Percentiles rank a stretch among this genome's conserved stretches.
Conservation (phyloP, 208 protist species). For the Sergeia podlipaevii region DNA sequence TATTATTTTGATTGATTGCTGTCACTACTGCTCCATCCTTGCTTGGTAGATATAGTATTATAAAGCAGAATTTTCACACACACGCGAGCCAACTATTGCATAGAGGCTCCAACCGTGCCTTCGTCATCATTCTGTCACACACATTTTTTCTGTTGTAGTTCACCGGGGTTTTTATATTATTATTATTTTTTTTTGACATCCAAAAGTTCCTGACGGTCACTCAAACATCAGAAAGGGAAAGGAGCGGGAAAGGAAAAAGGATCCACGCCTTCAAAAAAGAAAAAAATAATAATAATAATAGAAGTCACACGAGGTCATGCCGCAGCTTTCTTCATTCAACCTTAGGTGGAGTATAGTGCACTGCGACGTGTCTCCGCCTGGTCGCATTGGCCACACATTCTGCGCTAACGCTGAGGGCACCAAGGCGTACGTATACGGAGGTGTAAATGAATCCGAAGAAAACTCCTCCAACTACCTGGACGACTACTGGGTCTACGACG, state of each 20-base stretch:
- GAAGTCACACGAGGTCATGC: constrained; percentile 13
- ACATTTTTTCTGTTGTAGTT: too few species aligned
- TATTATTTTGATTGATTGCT: too few species aligned
- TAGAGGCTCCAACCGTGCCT: too few species aligned
- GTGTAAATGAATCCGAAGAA: constrained; percentile 78
- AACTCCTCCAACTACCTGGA: constrained; percentile 77
- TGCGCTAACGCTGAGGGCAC: constrained; percentile 57
- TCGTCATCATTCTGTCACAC: too few species aligned
- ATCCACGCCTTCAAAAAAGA: background rate
- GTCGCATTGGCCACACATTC: constrained; percentile 85
- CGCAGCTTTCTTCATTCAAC: constrained; percentile 6
- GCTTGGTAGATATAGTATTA: background rate
- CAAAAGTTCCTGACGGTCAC: too few species aligned
- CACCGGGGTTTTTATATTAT: too few species aligned
- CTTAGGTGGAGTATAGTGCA: constrained; percentile 41
- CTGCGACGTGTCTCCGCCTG: constrained; percentile 46
- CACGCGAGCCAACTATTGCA: constrained; percentile 4
- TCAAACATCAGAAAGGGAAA: too few species aligned
- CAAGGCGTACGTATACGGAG: constrained; percentile 85
- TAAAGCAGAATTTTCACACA: background rate
- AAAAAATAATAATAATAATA: too few species aligned
- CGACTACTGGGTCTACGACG: constrained; percentile 79
- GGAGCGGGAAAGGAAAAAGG: constrained; percentile 12
- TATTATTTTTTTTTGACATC: too few species aligned
- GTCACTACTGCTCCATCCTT: too few species aligned